Evolutionary conservation across 805 yeast genomes (phyloP).

Genomic region (Suhomyces prunicola): DNA sequence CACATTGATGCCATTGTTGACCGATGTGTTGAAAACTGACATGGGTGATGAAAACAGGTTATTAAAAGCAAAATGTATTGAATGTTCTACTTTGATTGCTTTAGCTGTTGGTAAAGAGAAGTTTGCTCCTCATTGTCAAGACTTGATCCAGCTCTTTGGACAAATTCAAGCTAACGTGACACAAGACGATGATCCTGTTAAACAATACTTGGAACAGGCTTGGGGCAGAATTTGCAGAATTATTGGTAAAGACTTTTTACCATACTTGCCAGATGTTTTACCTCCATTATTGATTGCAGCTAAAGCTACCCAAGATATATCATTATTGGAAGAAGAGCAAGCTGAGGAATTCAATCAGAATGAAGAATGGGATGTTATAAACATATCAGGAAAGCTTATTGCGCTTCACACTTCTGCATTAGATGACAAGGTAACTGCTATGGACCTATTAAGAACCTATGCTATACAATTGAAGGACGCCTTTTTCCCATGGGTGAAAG

Average conservation of each 20-base stretch:
- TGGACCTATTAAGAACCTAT: constrained; percentile 80
- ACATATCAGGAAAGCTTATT: constrained; percentile 84
- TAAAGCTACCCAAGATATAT: constrained; percentile 83
- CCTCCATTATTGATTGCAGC: constrained; percentile 89
- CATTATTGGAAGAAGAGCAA: constrained; percentile 86
- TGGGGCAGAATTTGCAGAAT: constrained; percentile 94
- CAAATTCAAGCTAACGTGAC: constrained; percentile 59
- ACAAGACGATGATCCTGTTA: constrained; percentile 83
- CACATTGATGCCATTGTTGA: constrained; percentile 84
- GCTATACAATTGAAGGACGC: constrained; percentile 80
- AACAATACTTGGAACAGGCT: constrained; percentile 83
- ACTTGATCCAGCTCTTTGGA: constrained; percentile 68
- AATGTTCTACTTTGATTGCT: constrained; percentile 92
- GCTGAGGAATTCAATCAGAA: constrained; percentile 74
- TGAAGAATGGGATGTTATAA: constrained; percentile 94
- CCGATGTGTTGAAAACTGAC: constrained; percentile 75
- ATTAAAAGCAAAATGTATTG: constrained; percentile 89
- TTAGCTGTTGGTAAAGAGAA: constrained; percentile 92
- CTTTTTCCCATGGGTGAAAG: constrained; percentile 79
- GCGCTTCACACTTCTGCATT: constrained; percentile 93
- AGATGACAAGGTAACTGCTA: constrained; percentile 91
- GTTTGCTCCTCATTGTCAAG: constrained; percentile 71
- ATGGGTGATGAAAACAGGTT: constrained; percentile 74
- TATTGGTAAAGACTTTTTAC: constrained; percentile 80
- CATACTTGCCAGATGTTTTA: constrained; percentile 76